Base-by-base conservation (phyloP, 2,329 filamentous ascomycete species). In the Pseudohalonectria lignicola region DNA sequence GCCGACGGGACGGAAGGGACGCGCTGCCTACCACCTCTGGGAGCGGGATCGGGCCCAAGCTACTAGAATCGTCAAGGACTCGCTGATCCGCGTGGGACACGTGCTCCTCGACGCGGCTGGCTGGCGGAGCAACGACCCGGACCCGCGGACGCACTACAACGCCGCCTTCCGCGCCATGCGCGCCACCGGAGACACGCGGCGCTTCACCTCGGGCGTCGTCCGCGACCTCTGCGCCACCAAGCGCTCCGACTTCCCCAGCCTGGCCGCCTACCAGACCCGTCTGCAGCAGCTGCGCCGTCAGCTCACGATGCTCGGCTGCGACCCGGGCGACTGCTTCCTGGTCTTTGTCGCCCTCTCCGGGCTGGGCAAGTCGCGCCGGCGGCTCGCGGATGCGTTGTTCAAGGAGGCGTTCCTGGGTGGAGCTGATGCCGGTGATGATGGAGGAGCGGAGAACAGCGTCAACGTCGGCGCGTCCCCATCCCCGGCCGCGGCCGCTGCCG, bases 261-360 rank as follows among this genome's bases (percentile, higher is more conserved):
- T 47, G 10, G 44, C 41, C 1, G 42, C 46, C 5, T 47, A 46
- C 38, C 42, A 47, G 37, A 16, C 16, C 17, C 35, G 34, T 29
- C 33, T 46, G 15, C 37, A 38, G n/a, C 34, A 33, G 10, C 36
- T 36, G 13, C 41, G 42, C 9, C 37, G 35, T n/a, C 36, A 37
- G 8, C 44, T 47, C 5, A 17, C 31, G 10, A 25, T 39, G 5
- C 36, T 47, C 13, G 32, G 36, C 18, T 34, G 31, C 29, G 36
- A 39, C 30, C 42, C 44, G 15, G 44, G 40, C 35, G 46, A 47
- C 31, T 34, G 34, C 4, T 40, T 43, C 19, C 17, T 43, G 5
- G 25, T 46, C 11, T 40, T 41, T 39, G 29, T 40, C 23, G 44
- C 41, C 5, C 13, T 46, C 26, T 25, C 25, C 18, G 46, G 46